These are phyloP conservation scores for Boechera stricta DNA, from an alignment of 345 rosid genomes.

Conservation along the genomic window DNA sequence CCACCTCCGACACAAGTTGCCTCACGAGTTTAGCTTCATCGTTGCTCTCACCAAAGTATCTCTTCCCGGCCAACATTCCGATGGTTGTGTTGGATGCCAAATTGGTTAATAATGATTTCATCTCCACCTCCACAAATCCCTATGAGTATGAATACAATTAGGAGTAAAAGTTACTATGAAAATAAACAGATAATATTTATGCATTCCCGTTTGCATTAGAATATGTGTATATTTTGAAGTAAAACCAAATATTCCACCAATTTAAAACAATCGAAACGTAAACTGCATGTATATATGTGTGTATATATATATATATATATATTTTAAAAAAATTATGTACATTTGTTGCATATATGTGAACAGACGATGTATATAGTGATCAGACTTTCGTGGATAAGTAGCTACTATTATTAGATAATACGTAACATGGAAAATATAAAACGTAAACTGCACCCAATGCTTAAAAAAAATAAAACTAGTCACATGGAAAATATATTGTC, in stretches of 20 bases:
- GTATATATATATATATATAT: background rate
- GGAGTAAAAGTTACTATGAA: background rate
- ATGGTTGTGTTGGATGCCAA: slow-evolving; percentile 48
- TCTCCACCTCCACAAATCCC: slow-evolving; percentile 47
- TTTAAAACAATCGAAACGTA: background rate
- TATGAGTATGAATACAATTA: background rate
- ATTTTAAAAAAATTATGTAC: no score
- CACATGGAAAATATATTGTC: background rate
- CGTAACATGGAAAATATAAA: background rate
- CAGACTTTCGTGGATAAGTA: background rate
- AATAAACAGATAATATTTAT: background rate
- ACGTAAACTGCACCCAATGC: background rate
- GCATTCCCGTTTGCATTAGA: no score
- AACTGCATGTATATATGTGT: background rate
- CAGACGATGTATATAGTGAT: background rate
- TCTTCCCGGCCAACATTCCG: slow-evolving; percentile 52
- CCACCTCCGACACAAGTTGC: slow-evolving; percentile 46
- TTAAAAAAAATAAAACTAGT: background rate
- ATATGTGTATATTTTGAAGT: no score
- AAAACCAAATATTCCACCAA: no score
- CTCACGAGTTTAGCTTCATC: slow-evolving; percentile 50
- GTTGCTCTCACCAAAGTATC: slow-evolving; percentile 54
- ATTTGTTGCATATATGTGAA: background rate
- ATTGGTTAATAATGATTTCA: slow-evolving; percentile 46
- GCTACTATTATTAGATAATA: background rate